A percentile compares a stretch with the other conserved stretches of the same genome.
phyloP scores from a whole-genome alignment of 257 asterid species.

The Ajuga chamaepitys region DNA sequence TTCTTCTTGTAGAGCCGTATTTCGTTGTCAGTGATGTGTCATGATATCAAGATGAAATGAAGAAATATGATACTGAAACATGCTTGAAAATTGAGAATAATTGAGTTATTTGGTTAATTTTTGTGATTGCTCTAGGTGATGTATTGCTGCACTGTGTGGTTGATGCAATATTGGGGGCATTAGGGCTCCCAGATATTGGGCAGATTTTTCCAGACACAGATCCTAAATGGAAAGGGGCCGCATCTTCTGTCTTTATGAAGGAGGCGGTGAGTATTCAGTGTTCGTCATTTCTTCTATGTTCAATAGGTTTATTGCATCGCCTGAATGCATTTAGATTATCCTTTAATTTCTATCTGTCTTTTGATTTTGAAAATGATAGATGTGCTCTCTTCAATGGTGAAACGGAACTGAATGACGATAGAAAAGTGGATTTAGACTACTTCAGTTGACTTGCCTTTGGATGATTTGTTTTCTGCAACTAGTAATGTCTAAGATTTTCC shows the following conservation, averaged over 20 bases:
- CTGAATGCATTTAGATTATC: neutral
- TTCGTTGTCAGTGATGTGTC: neutral
- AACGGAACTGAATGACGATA: neutral
- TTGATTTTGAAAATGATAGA: too few species aligned
- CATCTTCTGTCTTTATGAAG: constrained; percentile 76
- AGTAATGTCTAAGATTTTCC: neutral
- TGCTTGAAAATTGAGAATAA: neutral
- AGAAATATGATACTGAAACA: neutral
- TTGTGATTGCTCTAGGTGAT: constrained; percentile 44
- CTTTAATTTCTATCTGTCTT: neutral
- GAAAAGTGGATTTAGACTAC: neutral
- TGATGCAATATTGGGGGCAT: constrained; percentile 91
- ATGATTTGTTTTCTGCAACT: too few species aligned
- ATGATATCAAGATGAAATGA: neutral
- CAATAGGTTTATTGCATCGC: neutral
- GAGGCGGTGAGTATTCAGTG: constrained; percentile 62
- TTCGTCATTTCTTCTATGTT: neutral
- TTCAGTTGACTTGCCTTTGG: neutral
- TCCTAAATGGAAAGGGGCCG: constrained; percentile 96
- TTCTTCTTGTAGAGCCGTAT: neutral
- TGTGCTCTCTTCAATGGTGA: too few species aligned
- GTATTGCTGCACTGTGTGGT: constrained; percentile 97
- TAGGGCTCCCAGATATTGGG: constrained; percentile 94
- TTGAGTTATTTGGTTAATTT: neutral
- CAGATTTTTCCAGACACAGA: constrained; percentile 91